Evolutionary conservation across 139 green algal species (phyloP), one percentile per base, ranked within the genome.

Genomic region (Dunaliella sp.): DNA sequence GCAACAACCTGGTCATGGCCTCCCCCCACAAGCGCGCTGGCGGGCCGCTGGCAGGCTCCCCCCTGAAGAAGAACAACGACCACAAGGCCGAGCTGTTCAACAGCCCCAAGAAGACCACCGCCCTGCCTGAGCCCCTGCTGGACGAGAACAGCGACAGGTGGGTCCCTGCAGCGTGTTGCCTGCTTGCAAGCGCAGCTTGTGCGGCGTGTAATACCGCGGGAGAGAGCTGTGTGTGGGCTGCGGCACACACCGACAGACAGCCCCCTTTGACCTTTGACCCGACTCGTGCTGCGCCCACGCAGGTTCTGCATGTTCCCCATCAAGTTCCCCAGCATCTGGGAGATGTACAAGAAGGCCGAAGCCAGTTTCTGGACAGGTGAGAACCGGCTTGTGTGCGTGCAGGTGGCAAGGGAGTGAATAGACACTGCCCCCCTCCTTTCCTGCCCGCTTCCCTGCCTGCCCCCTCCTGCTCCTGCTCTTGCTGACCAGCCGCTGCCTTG

Each of bases 261-360:
- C 48, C 48, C 48, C 48, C 48, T 65, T 65, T 65, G 48, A 65
- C 48, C 16, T 65, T 16, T 26, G 7, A 7, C 48, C 48, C 16
- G 48, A 22, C 73, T 32, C 30, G 58, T 24, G 21, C 3, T 30
- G 24, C 77, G 77, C 77, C 28, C 38, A 3, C 77, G 36, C 57
- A 85, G 81, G n/a, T 98, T 97, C 88, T 95, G 92, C 88, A 97
- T 98, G 90, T 98, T 99, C 85, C 96, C 96, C 1, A 97, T 99
- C 87, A 95, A 95, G 36, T 90, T 92, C 85, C 77, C 77, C 1
- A 58, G 87, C 58, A 91, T 99, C 7, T 99, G 97, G 97, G 93
- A 98, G 90, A 95, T 97, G 86, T 98, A 99, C 95, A 99, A 99
- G 92, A 98, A 98, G 90, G 97, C 96, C 7, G 96, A 98, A 89